phyloP scores from a whole-genome alignment of 2,329 filamentous ascomycete species.

The Trichoderma sp. region DNA sequence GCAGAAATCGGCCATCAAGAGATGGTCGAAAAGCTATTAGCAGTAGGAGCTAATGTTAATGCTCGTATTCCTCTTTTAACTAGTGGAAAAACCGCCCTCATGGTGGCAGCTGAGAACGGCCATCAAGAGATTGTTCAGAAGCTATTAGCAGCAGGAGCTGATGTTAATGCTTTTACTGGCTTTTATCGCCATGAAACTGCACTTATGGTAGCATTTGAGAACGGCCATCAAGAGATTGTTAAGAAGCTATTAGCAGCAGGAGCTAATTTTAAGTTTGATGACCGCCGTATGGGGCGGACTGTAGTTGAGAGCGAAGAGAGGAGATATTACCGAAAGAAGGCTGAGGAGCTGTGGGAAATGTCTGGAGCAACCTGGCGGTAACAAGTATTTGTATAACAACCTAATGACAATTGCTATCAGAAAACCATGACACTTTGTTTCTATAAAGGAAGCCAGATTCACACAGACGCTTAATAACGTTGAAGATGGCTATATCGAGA shows the following conservation, averaged over 20 bases:
- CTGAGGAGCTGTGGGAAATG: too few species aligned
- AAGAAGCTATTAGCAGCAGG: too few species aligned
- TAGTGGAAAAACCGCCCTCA: not conserved
- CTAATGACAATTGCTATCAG: not conserved
- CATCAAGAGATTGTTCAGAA: not conserved
- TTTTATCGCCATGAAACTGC: too few species aligned
- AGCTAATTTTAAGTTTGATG: too few species aligned
- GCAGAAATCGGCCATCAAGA: not conserved
- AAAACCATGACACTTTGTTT: not conserved
- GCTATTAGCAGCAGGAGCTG: not conserved
- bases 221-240: too few species aligned
- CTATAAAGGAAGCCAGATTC: not conserved
- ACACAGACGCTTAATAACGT: not conserved
- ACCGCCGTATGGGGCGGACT: too few species aligned
- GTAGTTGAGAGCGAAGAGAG: too few species aligned
- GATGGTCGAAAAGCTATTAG: not conserved
- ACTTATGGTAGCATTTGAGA: too few species aligned
- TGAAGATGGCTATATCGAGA: not conserved
- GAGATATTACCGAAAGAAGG: too few species aligned
- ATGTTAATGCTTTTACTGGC: not conserved
- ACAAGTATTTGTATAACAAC: not conserved
- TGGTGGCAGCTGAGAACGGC: accelerated
- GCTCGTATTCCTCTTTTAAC: not conserved
- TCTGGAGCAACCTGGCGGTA: not conserved
- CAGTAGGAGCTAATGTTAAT: not conserved